Evolutionary conservation across 148 eudicot genomes (phyloP).

Genomic region (Chenopodium berlandieri): DNA sequence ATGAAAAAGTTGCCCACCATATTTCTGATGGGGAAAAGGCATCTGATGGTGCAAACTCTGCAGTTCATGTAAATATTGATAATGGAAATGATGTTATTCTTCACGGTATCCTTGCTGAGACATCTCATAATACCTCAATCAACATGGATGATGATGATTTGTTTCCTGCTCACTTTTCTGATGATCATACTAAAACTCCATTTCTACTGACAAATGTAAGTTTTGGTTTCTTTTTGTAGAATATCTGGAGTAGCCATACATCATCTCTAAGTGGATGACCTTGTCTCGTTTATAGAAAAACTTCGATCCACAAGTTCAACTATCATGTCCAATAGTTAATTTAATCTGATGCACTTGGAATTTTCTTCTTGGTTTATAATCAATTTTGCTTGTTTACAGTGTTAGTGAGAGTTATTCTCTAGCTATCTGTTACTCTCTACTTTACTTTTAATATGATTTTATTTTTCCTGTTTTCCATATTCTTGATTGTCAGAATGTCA

Average conservation of each 20-base stretch:
- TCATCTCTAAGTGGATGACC: neutral
- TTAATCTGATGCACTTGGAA: neutral
- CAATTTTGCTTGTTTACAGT: neutral
- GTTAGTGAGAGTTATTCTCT: neutral
- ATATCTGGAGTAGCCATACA: neutral
- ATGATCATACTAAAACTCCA: conserved; percentile 29
- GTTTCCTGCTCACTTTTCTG: conserved; percentile 21
- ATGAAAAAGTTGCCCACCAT: conserved; percentile 14
- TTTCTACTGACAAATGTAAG: conserved; percentile 48
- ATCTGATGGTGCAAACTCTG: conserved; percentile 27
- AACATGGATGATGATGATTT: conserved; percentile 14
- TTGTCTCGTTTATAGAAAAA: neutral
- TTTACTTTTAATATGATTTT: neutral
- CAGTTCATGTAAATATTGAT: conserved; percentile 14
- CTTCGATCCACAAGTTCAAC: neutral
- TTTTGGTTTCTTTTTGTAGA: conserved; percentile 8
- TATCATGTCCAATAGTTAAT: neutral
- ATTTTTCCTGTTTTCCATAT: neutral
- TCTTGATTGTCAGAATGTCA: neutral
- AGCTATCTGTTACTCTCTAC: neutral
- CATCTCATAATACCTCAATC: conserved; percentile 19
- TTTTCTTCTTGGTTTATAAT: neutral
- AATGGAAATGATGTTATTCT: conserved; percentile 25
- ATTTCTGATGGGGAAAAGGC: conserved; percentile 17
- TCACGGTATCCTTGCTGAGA: conserved; percentile 20